A percentile compares a stretch with the other conserved stretches of the same genome.
These are phyloP conservation scores for Adansonia madagascariensis DNA, from an alignment of 441 rosid species.

Conservation along the genomic window DNA sequence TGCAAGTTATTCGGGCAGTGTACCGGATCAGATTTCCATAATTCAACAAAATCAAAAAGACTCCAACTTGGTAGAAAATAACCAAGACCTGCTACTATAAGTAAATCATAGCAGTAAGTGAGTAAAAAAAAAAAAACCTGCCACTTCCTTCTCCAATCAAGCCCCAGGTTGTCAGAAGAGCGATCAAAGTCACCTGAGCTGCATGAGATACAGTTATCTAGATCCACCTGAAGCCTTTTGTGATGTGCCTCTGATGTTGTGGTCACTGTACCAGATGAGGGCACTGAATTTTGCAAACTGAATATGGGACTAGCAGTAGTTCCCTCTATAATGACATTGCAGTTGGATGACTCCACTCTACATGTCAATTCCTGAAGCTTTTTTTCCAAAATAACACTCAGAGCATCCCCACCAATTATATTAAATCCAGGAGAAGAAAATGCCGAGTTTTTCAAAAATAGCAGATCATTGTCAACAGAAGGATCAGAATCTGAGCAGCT, in stretches of 20 bases:
- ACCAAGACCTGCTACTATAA: constrained; percentile 1
- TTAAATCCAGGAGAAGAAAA: constrained; percentile 45
- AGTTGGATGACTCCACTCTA: constrained; percentile 62
- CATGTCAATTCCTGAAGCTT: constrained; percentile 74
- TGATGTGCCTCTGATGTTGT: constrained; percentile 41
- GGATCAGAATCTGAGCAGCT: constrained; percentile 35
- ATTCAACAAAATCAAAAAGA: constrained; percentile 13
- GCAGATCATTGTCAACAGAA: constrained; percentile 32
- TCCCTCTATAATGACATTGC: constrained; percentile 54
- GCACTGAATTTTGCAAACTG: constrained; percentile 44
- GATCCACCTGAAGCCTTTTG: constrained; percentile 44
- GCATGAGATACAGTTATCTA: constrained; percentile 39
- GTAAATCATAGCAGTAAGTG: constrained; percentile 15
- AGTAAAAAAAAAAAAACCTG: constrained; percentile 52
- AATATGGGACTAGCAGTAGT: constrained; percentile 44
- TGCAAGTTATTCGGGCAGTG: constrained; percentile 2
- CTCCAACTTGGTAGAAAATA: neutral
- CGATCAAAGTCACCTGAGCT: constrained; percentile 41
- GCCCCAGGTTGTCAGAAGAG: constrained; percentile 40
- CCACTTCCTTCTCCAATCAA: constrained; percentile 39
- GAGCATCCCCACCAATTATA: constrained; percentile 53
- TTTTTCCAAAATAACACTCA: constrained; percentile 72
- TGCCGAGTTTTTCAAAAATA: constrained; percentile 29
- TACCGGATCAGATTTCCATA: neutral
- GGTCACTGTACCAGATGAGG: constrained; percentile 35